Percentiles rank a stretch among this genome's conserved stretches.
phyloP scores from a whole-genome alignment of 257 asterid species.

The Linderniella brevidens region DNA sequence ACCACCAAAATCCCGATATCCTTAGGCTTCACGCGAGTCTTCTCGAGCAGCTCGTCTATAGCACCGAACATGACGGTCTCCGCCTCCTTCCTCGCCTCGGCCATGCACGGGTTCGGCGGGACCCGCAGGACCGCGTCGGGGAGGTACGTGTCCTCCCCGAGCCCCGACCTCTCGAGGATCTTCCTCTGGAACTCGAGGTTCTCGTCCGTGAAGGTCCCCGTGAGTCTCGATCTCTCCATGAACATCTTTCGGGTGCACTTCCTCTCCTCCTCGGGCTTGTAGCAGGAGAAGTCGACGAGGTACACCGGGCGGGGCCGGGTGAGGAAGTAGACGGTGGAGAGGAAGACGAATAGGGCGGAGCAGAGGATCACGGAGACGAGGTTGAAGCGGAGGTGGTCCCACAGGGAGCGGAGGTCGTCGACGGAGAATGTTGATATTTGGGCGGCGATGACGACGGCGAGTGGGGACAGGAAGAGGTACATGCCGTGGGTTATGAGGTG shows the following conservation, averaged over 20 bases:
- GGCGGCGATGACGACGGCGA: slow-evolving; percentile 16
- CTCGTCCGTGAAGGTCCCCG: slow-evolving; percentile 12
- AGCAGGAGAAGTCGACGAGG: slow-evolving; percentile 20
- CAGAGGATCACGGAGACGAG: slow-evolving; percentile 17
- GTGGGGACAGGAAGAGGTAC: slow-evolving; percentile 18
- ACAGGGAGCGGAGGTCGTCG: slow-evolving; percentile 11
- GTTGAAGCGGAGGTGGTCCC: slow-evolving; percentile 23
- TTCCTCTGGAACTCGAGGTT: slow-evolving; percentile 17
- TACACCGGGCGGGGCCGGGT: slow-evolving; percentile 15
- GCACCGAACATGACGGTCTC: slow-evolving; percentile 22
- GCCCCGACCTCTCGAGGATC: slow-evolving; percentile 19
- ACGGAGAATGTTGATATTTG: slow-evolving; percentile 19
- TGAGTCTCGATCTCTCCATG: slow-evolving; percentile 14
- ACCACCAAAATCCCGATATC: slow-evolving; percentile 24
- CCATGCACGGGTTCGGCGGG: slow-evolving; percentile 20
- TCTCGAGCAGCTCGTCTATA: slow-evolving; percentile 15
- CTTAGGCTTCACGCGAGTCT: slow-evolving; percentile 16
- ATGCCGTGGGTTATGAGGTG: slow-evolving; percentile 25
- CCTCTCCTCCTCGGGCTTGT: slow-evolving; percentile 14
- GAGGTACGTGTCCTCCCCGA: slow-evolving; percentile 17
- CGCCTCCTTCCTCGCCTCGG: slow-evolving; percentile 20
- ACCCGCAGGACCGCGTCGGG: slow-evolving; percentile 17
- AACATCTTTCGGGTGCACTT: slow-evolving; percentile 15
- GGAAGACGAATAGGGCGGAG: slow-evolving; percentile 15
- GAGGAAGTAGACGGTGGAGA: slow-evolving; percentile 17